phyloP scores from a whole-genome alignment of 345 rosid species.

The Mangifera indica region DNA sequence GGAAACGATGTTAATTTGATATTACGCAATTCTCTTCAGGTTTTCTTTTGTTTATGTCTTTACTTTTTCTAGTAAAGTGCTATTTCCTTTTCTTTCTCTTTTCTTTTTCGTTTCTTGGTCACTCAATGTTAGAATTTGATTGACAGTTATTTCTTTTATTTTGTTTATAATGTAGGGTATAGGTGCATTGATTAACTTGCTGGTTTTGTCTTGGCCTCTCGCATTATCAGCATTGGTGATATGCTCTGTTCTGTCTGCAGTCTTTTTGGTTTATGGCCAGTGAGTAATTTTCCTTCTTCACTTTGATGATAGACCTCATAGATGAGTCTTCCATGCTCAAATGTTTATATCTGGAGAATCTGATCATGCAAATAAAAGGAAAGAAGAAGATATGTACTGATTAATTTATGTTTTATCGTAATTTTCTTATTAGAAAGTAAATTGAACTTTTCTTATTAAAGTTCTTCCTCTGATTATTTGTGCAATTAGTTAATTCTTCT shows the following conservation, averaged over 20 bases:
- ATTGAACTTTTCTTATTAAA: not conserved
- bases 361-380: not conserved
- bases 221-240: constrained; percentile 43
- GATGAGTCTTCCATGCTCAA: not conserved
- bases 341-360: not conserved
- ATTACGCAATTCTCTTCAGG: constrained; percentile 53
- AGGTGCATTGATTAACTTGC: constrained; percentile 53
- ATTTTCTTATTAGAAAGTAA: not conserved
- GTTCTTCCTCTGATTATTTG: no score
- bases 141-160: not conserved
- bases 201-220: constrained; percentile 57
- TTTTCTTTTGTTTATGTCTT: constrained; percentile 15
- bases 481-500: no score
- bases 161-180: constrained; percentile 38
- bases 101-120: not conserved
- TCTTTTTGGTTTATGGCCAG: constrained; percentile 47
- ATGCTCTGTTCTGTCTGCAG: constrained; percentile 38
- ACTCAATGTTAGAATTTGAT: constrained; percentile 1
- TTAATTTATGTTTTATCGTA: not conserved
- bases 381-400: not conserved
- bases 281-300: constrained; percentile 28
- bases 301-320: not conserved
- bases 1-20: constrained; percentile 48
- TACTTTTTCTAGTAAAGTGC: not conserved
- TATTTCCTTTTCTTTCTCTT: not conserved